Base-by-base conservation (phyloP, 2,329 filamentous ascomycete genomes). In the Keithomyces neogunnii region DNA sequence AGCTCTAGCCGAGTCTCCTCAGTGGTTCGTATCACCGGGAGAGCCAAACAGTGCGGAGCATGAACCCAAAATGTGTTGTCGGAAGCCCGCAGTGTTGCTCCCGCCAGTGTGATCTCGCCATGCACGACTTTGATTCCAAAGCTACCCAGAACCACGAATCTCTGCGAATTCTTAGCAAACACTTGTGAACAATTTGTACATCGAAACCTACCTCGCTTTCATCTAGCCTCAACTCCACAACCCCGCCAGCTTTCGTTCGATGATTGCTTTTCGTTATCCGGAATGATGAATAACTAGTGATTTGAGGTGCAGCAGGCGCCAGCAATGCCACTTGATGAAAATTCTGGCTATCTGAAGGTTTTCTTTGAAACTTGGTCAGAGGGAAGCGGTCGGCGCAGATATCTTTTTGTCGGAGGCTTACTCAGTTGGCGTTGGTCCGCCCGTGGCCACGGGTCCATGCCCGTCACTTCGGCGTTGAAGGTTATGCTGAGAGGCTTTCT, bases 11-110 rank as follows among this genome's bases (percentile, higher is more conserved):
- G 65, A 0, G 73, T 73, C 8, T 74, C 65, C 45, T 79, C 72
- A 0, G 68, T 60, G 43, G 76, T 81, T 45, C 80, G 70, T 35
- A 92, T 73, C 1, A 85, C 79, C 1, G 85, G 86, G 1, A 92
- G 66, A 1, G 87, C 82, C 61, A 89, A 81, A 38, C 84, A 88
- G 42, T 78, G 76, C 1, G 86, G 80, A 13, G 86, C 84, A 63
- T 80, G 81, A 13, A 88, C 73, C 72, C 78, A 82, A 56, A 77
- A 70, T 5, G 70, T 62, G 1, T 59, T 64, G 30, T 74, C 68
- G 0, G 74, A 71, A 1, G 76, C 63, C 9, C 71, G 69, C 3
- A 92, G 63, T 5, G 74, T 78, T 5, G 86, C 82, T 13, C 88
- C 86, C 11, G 81, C 77, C 30, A 92, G 65, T 1, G 79, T 82